Evolutionary conservation across 352 stramenopile genomes (phyloP).

Genomic region (Phytophthora pinifolia): DNA sequence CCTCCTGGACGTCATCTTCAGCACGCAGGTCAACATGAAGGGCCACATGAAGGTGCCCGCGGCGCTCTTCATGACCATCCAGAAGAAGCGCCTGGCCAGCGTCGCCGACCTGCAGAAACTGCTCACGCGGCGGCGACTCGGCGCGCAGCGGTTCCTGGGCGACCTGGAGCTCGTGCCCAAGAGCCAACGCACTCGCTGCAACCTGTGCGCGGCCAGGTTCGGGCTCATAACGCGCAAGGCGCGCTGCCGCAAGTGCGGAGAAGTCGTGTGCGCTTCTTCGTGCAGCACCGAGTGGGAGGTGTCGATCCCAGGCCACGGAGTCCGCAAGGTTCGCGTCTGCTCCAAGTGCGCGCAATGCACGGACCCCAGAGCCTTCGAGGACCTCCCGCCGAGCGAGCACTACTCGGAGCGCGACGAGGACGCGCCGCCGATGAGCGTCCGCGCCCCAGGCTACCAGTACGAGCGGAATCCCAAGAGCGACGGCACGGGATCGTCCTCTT

Average conservation of each 20-base stretch:
- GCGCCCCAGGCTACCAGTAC: conserved; percentile 33
- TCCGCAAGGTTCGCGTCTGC: conserved; percentile 63
- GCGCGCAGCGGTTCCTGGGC: conserved; percentile 54
- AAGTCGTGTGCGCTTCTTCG: conserved; percentile 62
- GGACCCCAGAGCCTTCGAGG: conserved; percentile 31
- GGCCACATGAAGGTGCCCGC: conserved; percentile 48
- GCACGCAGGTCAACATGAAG: conserved; percentile 65
- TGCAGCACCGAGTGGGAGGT: conserved; percentile 67
- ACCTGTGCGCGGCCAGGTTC: conserved; percentile 62
- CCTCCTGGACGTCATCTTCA: conserved; percentile 68
- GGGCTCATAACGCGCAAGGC: conserved; percentile 60
- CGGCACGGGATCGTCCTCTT: conserved; percentile 13
- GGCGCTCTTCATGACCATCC: conserved; percentile 48
- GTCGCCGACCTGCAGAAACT: conserved; percentile 51
- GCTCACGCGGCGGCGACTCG: conserved; percentile 53
- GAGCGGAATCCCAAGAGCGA: conserved; percentile 27
- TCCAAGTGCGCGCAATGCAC: conserved; percentile 44
- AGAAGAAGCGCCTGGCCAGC: conserved; percentile 52
- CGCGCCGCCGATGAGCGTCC: conserved; percentile 27
- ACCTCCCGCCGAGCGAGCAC: conserved; percentile 26
- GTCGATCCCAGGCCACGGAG: conserved; percentile 41
- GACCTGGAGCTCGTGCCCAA: conserved; percentile 72
- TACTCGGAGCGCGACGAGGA: conserved; percentile 39
- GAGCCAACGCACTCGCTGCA: conserved; percentile 51
- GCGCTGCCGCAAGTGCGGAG: conserved; percentile 68